Evolutionary conservation across 257 asterid species (phyloP).

Genomic region (Nicotiana otophora): DNA sequence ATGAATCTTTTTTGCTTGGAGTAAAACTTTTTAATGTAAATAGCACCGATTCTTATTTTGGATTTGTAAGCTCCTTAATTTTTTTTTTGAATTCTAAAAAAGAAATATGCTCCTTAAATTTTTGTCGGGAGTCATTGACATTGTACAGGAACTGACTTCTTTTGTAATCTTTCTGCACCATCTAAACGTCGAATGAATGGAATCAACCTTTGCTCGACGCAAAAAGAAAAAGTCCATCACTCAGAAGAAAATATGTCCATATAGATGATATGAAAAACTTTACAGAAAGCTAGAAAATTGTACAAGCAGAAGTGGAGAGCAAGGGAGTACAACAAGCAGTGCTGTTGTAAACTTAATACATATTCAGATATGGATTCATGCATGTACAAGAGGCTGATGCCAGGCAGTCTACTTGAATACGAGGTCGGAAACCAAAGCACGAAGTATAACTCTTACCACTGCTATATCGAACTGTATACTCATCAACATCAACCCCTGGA

Average conservation of each 20-base stretch:
- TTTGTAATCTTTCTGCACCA: too few species aligned
- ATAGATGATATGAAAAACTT: background rate
- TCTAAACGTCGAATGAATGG: too few species aligned
- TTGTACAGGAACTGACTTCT: too few species aligned
- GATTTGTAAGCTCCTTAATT: too few species aligned
- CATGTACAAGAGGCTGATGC: background rate
- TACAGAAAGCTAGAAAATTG: background rate
- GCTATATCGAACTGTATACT: conserved; percentile 72
- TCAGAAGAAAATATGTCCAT: background rate
- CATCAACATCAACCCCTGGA: conserved; percentile 96
- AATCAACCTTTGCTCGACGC: too few species aligned
- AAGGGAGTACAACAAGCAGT: background rate
- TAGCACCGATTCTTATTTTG: too few species aligned
- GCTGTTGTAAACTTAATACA: background rate
- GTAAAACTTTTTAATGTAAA: too few species aligned
- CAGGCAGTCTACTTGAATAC: background rate
- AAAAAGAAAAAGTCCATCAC: background rate
- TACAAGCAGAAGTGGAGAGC: background rate
- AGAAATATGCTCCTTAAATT: too few species aligned
- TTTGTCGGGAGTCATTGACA: too few species aligned
- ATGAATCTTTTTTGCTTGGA: too few species aligned
- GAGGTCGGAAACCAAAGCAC: conserved; percentile 7
- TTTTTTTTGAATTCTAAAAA: too few species aligned
- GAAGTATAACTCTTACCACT: conserved; percentile 45
- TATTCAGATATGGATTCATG: background rate